Evolutionary conservation across 805 yeast species (phyloP).

Genomic region (Candida coleopterorum): DNA sequence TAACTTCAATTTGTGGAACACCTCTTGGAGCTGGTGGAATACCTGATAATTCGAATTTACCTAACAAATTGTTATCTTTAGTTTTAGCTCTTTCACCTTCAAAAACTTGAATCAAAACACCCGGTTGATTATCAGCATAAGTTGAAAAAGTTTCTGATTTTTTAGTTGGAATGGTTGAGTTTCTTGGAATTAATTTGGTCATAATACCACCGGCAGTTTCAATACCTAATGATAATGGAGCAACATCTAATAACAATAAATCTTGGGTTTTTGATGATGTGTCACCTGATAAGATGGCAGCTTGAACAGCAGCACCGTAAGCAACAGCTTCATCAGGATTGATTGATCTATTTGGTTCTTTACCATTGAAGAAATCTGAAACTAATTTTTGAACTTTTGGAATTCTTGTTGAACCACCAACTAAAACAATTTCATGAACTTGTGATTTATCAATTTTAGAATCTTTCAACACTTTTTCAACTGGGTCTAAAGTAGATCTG

Average conservation of each 20-base stretch:
- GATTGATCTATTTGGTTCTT: conserved; percentile 93
- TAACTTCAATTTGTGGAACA: conserved; percentile 96
- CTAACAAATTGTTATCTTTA: conserved; percentile 91
- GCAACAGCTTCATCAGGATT: conserved; percentile 99
- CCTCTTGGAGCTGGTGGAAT: conserved; percentile 99
- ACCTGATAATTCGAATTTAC: conserved; percentile 94
- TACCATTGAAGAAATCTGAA: conserved; percentile 94
- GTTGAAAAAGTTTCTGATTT: conserved; percentile 96
- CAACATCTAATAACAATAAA: conserved; percentile 89
- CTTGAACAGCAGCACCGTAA: conserved; percentile 98
- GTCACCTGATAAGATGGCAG: conserved; percentile 94
- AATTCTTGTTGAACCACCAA: conserved; percentile 98
- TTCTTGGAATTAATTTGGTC: conserved; percentile 97
- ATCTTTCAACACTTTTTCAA: conserved; percentile 90
- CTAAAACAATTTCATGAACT: conserved; percentile 88
- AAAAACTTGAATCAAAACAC: conserved; percentile 94
- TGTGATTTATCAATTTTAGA: conserved; percentile 85
- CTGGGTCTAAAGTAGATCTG: conserved; percentile 92
- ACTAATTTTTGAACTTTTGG: conserved; percentile 95
- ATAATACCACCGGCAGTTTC: conserved; percentile 99
- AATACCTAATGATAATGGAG: conserved; percentile 95
- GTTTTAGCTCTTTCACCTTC: conserved; percentile 99
- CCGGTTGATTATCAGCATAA: conserved; percentile 97
- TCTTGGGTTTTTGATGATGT: conserved; percentile 95
- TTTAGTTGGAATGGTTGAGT: conserved; percentile 96